Evolutionary conservation across 352 stramenopile genomes (phyloP).

Genomic region (Phytophthora palmivora): DNA sequence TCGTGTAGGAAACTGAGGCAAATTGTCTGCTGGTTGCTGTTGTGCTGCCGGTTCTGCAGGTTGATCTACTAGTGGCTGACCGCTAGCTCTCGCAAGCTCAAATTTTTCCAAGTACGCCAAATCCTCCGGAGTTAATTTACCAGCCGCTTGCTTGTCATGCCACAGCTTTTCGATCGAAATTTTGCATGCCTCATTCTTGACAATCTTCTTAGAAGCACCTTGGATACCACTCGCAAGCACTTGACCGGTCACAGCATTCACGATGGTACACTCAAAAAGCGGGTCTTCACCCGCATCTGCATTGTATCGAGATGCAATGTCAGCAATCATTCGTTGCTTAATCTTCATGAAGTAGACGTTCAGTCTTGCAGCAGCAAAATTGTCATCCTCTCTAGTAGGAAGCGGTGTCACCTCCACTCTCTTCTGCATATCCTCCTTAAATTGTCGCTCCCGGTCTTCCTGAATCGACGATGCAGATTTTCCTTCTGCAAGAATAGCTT

Average conservation of each 20-base stretch:
- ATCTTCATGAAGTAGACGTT: conserved; percentile 75
- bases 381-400: conserved; percentile 75
- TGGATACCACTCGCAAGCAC: conserved; percentile 61
- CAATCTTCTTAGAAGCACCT: conserved; percentile 68
- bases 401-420: conserved; percentile 48
- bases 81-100: conserved; percentile 34
- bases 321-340: conserved; percentile 61
- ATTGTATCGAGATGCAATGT: conserved; percentile 54
- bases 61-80: conserved; percentile 9
- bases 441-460: conserved; percentile 54
- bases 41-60: neutral
- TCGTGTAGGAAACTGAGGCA: conserved; percentile 23
- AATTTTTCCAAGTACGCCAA: conserved; percentile 66
- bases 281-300: conserved; percentile 61
- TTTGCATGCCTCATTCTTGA: conserved; percentile 74
- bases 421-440: conserved; percentile 40
- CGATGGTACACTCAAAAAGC: conserved; percentile 66
- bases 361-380: conserved; percentile 44
- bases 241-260: conserved; percentile 45
- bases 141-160: conserved; percentile 69
- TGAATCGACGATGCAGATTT: conserved; percentile 24
- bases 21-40: neutral
- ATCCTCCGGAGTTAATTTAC: conserved; percentile 60
- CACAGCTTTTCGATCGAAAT: conserved; percentile 79
- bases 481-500: conserved; percentile 8